Evolutionary conservation across 352 stramenopile species (phyloP), one percentile per base, ranked within the genome.

Genomic region (Phytophthora kernoviae): DNA sequence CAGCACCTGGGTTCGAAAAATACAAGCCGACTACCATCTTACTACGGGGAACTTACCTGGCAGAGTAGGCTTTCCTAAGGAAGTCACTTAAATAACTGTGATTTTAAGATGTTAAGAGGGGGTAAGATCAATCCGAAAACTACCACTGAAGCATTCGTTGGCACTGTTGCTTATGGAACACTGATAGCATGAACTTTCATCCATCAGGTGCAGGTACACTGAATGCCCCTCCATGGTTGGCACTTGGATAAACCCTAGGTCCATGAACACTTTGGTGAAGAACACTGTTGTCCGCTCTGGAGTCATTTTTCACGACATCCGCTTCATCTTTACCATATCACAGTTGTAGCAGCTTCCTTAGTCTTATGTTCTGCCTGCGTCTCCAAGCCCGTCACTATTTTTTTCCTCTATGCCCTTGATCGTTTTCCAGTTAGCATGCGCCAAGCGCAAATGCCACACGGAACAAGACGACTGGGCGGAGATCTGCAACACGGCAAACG

Each of bases 321-420:
- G 37, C 18, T 58, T 59, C 55, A 64, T 64, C 22, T 64, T 58
- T 3, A 37, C 46, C 40, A 48, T 21, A 14, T 63, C 46, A 40
- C 55, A 57, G 12, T 63, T 44, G 6, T 41, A 51, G 34, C 46
- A 63, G n/a, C n/a, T 18, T 14, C 44, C 55, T 1, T 15, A 18
- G 14, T 62, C 34, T 1, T n/a, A n/a, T n/a, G n/a, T 24, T 2
- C 3, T 17, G 1, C 8, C 34, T 49, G 5, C 48, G 22, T 7
- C 24, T 2, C 18, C 41, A 8, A 14, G n/a, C 36, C 44, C 36
- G 11, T 55, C 37, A 51, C 44, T 11, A 57, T 43, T 6, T 55
- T 1, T 18, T 56, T 51, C 11, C 15, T 32, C 36, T 36, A 62
- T 62, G 7, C 27, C 14, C 3, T 59, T 44, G 30, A 59, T 51